Evolutionary conservation across 2,329 filamentous ascomycete species (phyloP), one percentile per base, ranked within the genome.

Genomic region (Immersiporthe knoxdaviesiana): DNA sequence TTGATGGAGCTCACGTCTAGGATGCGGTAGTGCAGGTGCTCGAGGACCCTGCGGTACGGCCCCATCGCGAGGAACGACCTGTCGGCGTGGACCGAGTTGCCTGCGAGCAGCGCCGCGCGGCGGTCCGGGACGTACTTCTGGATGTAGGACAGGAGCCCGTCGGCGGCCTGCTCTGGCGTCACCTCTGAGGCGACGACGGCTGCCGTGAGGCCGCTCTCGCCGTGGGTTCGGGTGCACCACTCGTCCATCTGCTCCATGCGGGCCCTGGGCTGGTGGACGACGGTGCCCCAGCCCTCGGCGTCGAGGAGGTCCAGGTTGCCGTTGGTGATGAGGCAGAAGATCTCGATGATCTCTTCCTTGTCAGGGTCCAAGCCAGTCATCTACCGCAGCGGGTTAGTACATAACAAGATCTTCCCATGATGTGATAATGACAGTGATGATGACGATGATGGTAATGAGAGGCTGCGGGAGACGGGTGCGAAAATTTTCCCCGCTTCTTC

Each of bases 71-170:
- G 83, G 77, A 99, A 99, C 1, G 88, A 88, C 75, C 89, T 89
- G 79, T 99, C 96, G 3, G 92, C 93, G 77, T 99, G 95, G 35
- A 99, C 92, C 68, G 91, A 96, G 81, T 97, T 99, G 2, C 96
- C 96, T 0, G 96, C 94, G 54, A 99, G 84, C 68, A 98, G 80
- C 0, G 89, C 95, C 44, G 81, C 87, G 62, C 89, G 84, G 11
- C 84, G 83, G 70, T 90, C 82, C 0, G 93, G 92, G 7, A 96
- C 86, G 76, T 90, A 85, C 71, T 83, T 85, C 74, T 90, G 86
- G 74, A 99, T 90, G 79, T 98, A 98, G 30, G 85, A 84, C 47
- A 97, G 86, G 47, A 99, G 84, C 18, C 84, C 87, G 8, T 86
- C 82, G 8, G 94, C 91, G 0, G 94, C 95, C 76, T 89, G 81